Base-by-base conservation (phyloP, 139 green algal species). In the Chlorella vulgaris region DNA sequence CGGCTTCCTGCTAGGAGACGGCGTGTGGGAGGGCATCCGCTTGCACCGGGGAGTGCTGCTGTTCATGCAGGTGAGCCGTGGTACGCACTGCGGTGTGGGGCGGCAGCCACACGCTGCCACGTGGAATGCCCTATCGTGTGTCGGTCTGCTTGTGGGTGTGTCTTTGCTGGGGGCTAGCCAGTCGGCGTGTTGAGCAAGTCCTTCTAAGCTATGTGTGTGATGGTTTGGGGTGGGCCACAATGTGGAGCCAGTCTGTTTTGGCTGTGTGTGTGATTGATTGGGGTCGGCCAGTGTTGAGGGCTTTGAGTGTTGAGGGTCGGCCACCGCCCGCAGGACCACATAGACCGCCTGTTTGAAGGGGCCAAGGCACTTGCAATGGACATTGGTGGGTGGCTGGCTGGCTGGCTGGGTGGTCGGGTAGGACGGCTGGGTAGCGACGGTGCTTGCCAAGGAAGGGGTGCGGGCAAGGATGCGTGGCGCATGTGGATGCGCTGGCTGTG, bases 1-100 rank as follows among this genome's bases (percentile, higher is more conserved):
- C 47, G 93, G 90, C 51, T 97, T 92, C 84, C 88, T 97, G 88
- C 84, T 96, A 73, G 93, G 92, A 0, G 92, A 96, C 69, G 93
- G 93, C 1, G 90, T 95, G 70, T 96, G 93, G 93, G 93, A 95
- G 67, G 75, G 74, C 38, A 58, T 86, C 19, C 65, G 83, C 24
- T 31, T 87, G 66, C 83, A 89, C 31, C 42, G 62, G 24, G 87
- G 91, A 19, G 76, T 90, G 28, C 61, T 95, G 2, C 71, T 90
- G 18, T 91, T 91, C 19, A 33, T 42, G 42, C 60, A 79, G 73
- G 73, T 55, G 36, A 33, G 47, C 13, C 19, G 65, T 29, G 65
- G 22, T 42, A 15, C 18, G 19, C n/a, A n/a, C n/a, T n/a, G 7
- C 29, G 19, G 63, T 26, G 8, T 24, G 7, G 61, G 61, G 10